Conservation (phyloP, 2,329 filamentous ascomycete species). For the Colletotrichum tanaceti region DNA sequence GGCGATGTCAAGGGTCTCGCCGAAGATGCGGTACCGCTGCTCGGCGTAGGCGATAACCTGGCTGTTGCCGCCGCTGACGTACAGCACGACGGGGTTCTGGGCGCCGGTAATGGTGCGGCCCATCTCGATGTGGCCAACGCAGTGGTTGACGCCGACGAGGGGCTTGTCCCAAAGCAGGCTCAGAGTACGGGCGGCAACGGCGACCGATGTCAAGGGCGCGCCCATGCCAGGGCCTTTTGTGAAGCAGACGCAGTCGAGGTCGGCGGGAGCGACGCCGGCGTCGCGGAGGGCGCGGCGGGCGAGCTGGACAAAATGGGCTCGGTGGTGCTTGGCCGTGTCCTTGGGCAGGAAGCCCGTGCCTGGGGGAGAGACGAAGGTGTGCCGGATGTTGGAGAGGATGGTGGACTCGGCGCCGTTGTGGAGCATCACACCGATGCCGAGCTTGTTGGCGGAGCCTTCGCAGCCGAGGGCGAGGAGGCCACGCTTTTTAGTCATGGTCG, state of each 20-base stretch:
- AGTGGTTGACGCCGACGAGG: conserved; percentile 97
- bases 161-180: conserved; percentile 86
- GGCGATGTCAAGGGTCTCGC: conserved; percentile 96
- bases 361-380: conserved; percentile 92
- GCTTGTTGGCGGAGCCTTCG: conserved; percentile 98
- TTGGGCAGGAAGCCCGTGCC: conserved; percentile 96
- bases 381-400: conserved; percentile 92
- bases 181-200: conserved; percentile 85
- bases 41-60: conserved; percentile 98
- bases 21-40: conserved; percentile 96
- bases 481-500: conserved; percentile 48
- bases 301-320: conserved; percentile 83
- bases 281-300: conserved; percentile 81
- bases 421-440: conserved; percentile 91
- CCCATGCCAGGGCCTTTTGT: conserved; percentile 98
- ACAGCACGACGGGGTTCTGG: conserved; percentile 91
- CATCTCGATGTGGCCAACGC: conserved; percentile 99
- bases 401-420: conserved; percentile 71
- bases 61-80: conserved; percentile 95
- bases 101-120: conserved; percentile 92
- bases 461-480: conserved; percentile 67
- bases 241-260: conserved; percentile 94
- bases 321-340: conserved; percentile 94
- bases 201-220: conserved; percentile 87
- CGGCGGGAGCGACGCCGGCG: conserved; percentile 68